phyloP scores from a whole-genome alignment of 2,329 filamentous ascomycete species.

The Colletotrichum lindemuthianum region DNA sequence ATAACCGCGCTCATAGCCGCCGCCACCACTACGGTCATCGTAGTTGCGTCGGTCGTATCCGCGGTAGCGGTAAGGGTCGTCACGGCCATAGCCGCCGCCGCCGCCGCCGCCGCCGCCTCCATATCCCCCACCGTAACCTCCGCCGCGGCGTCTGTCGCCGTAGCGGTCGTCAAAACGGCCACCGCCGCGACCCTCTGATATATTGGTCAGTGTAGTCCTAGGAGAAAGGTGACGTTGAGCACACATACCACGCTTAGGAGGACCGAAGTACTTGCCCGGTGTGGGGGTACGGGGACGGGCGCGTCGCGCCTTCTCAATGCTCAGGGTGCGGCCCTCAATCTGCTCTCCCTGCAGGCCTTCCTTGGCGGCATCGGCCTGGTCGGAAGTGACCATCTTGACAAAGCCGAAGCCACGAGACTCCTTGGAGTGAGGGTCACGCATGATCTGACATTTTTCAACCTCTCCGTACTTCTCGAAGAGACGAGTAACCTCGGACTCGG shows the following conservation, averaged over 20 bases:
- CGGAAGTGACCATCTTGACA: slow-evolving; percentile 97
- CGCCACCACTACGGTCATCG: slow-evolving; percentile 44
- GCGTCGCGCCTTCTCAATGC: slow-evolving; percentile 98
- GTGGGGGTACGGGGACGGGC: slow-evolving; percentile 95
- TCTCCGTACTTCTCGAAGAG: slow-evolving; percentile 99
- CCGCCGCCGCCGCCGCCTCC: slow-evolving; percentile 52
- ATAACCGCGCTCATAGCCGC: slow-evolving; percentile 61
- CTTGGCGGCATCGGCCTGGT: slow-evolving; percentile 96
- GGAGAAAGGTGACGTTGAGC: neutral
- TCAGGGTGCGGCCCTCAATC: slow-evolving; percentile 93
- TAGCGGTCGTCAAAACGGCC: slow-evolving; percentile 64
- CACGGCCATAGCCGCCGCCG: slow-evolving; percentile 55
- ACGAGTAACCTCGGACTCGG: slow-evolving; percentile 89
- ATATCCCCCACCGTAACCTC: slow-evolving; percentile 55
- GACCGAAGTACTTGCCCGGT: slow-evolving; percentile 98
- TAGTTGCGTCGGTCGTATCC: slow-evolving; percentile 56
- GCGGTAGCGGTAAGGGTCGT: slow-evolving; percentile 68
- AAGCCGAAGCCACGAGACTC: slow-evolving; percentile 99
- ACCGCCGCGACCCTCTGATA: slow-evolving; percentile 54
- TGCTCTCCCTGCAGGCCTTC: slow-evolving; percentile 95
- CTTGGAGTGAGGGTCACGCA: slow-evolving; percentile 98
- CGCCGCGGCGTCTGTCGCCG: slow-evolving; percentile 73
- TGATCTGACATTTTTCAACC: slow-evolving; percentile 99
- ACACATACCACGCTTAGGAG: slow-evolving; percentile 91
- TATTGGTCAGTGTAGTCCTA: neutral